These are phyloP conservation scores for Pythium periplocum DNA, from an alignment of 352 stramenopile species.

Conservation along the genomic window DNA sequence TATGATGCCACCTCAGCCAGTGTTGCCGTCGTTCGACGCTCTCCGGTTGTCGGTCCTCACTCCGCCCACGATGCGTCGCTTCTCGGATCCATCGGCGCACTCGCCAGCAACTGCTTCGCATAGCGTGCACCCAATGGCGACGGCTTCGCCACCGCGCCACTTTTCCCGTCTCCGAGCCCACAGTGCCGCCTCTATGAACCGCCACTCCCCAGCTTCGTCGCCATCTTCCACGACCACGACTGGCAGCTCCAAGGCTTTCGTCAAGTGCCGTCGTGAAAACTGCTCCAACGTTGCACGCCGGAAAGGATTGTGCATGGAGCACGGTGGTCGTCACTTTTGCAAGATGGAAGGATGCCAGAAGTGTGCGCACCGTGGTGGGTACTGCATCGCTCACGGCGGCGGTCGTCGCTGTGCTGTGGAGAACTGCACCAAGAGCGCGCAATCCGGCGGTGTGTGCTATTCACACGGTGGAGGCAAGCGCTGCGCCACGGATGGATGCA, in stretches of 20 bases:
- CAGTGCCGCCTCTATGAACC: background rate
- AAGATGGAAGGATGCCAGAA: constrained; percentile 81
- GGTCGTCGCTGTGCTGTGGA: constrained; percentile 67
- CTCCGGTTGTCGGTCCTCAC: too few relatives aligned
- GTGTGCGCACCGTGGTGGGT: constrained; percentile 73
- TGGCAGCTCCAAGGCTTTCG: background rate
- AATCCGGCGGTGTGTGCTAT: constrained; percentile 82
- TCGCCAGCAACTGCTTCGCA: too few relatives aligned
- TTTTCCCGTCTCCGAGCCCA: too few relatives aligned
- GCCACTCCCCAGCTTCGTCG: background rate
- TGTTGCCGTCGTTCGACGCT: too few relatives aligned
- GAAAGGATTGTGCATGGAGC: constrained; percentile 85
- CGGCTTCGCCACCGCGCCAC: too few relatives aligned
- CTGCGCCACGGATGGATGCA: constrained; percentile 67
- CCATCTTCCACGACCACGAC: background rate
- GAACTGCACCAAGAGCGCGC: constrained; percentile 73
- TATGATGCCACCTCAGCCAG: too few relatives aligned
- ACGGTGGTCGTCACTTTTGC: constrained; percentile 82
- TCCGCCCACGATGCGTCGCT: too few relatives aligned
- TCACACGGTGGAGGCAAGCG: constrained; percentile 81
- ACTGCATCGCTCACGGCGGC: constrained; percentile 79
- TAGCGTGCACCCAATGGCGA: too few relatives aligned
- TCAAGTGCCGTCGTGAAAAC: constrained; percentile 57
- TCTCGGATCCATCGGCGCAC: too few relatives aligned
- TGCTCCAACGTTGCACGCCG: constrained; percentile 67